Percentiles rank a stretch among this genome's conserved stretches.
Evolutionary conservation across 2,329 filamentous ascomycete species (phyloP).

Genomic region (Fusarium robinianum): DNA sequence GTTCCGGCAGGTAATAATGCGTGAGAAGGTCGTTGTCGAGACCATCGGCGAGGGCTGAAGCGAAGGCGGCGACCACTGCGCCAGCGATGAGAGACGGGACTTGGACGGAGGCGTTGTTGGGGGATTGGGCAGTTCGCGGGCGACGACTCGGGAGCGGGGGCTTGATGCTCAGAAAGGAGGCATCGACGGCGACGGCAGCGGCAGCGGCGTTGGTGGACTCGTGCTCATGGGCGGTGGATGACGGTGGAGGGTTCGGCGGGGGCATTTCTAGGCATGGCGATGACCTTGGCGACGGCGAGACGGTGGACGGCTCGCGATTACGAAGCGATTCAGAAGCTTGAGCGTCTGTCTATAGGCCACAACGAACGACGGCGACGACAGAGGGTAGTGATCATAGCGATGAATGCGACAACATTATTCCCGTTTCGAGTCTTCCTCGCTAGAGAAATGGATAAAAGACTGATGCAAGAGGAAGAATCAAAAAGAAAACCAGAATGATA

Average conservation of each 20-base stretch:
- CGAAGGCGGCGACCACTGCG: slow-evolving; percentile 43
- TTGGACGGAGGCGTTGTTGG: slow-evolving; percentile 40
- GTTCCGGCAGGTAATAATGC: slow-evolving; percentile 44
- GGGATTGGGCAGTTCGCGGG: slow-evolving; percentile 36
- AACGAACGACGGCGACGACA: no score
- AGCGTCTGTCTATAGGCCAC: no score
- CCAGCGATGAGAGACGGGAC: slow-evolving; percentile 45
- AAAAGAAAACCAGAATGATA: no score
- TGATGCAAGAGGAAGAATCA: no score
- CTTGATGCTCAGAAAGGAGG: slow-evolving; percentile 35
- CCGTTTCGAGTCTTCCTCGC: no score
- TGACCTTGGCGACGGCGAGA: slow-evolving; percentile 12
- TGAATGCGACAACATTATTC: no score
- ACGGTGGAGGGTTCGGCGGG: slow-evolving; percentile 31
- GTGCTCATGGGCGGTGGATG: slow-evolving; percentile 29
- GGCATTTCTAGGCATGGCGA: slow-evolving; percentile 36
- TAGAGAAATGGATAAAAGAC: no score
- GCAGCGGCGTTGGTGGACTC: slow-evolving; percentile 8
- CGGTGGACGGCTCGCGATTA: no score
- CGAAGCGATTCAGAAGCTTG: no score
- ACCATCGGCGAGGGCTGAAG: slow-evolving; percentile 41
- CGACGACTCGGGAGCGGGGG: slow-evolving; percentile 43
- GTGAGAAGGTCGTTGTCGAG: slow-evolving; percentile 45
- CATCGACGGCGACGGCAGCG: slow-evolving; percentile 13
- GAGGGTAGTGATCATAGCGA: no score